A percentile compares a stretch with the other conserved stretches of the same genome.
These are phyloP conservation scores for Solanum virginianum DNA, from an alignment of 257 asterid species.

Conservation along the genomic window DNA sequence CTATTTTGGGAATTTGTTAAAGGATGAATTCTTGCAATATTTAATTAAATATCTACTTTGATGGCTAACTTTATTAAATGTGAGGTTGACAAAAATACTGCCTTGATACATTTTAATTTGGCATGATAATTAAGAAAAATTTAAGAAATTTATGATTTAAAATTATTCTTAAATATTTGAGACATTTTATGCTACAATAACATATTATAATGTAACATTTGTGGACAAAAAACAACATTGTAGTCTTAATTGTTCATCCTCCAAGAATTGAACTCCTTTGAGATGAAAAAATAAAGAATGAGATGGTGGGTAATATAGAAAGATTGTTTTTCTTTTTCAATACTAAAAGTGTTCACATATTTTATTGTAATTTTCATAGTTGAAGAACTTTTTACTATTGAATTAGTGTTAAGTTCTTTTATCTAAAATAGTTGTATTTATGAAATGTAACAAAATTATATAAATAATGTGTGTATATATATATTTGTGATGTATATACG, in stretches of 20 bases:
- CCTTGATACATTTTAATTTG: too few species aligned
- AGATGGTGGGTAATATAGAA: neutral
- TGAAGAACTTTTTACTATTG: neutral
- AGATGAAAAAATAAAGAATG: neutral
- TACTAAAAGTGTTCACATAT: too few species aligned
- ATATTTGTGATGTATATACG: neutral
- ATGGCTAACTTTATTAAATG: neutral
- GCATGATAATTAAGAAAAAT: too few species aligned
- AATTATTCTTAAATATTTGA: too few species aligned
- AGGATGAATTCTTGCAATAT: neutral
- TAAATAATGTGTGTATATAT: neutral
- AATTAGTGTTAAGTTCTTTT: too few species aligned
- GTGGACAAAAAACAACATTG: too few species aligned
- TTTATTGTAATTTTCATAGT: too few species aligned
- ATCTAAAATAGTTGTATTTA: too few species aligned
- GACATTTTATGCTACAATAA: too few species aligned
- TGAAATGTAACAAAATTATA: neutral
- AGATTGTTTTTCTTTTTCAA: neutral
- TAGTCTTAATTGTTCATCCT: neutral
- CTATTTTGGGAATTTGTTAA: neutral
- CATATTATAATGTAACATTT: too few species aligned
- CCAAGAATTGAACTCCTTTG: neutral
- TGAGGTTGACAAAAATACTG: neutral
- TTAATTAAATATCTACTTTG: neutral
- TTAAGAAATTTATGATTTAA: too few species aligned